phyloP scores from a whole-genome alignment of 179 eudicot genomes.

The Patellifolia procumbens region DNA sequence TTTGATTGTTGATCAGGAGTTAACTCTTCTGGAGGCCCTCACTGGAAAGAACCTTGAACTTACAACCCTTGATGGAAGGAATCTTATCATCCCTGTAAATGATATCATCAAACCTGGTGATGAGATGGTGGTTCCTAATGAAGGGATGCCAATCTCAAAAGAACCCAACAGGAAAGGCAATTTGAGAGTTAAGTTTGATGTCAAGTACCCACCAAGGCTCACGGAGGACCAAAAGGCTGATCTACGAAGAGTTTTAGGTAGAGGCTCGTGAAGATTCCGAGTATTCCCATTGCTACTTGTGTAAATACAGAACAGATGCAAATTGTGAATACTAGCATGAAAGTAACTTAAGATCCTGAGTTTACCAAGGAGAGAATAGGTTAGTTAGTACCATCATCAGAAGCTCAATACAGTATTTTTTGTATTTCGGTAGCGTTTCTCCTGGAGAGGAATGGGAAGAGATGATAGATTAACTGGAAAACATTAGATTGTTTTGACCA shows the following conservation, averaged over 20 bases:
- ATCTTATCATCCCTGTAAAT: constrained; percentile 37
- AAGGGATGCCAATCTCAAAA: constrained; percentile 77
- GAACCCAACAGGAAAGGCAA: constrained; percentile 60
- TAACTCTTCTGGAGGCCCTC: constrained; percentile 62
- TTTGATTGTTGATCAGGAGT: constrained; percentile 50
- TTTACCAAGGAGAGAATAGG: constrained; percentile 25
- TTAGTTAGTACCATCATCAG: constrained; percentile 19
- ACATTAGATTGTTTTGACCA: constrained; percentile 21
- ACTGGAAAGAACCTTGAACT: constrained; percentile 62
- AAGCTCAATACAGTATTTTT: background rate
- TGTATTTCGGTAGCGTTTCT: constrained; percentile 26
- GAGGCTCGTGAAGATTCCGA: constrained; percentile 24
- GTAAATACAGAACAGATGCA: constrained; percentile 37
- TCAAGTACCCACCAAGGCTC: constrained; percentile 60
- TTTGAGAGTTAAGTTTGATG: constrained; percentile 52
- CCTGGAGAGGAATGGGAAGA: constrained; percentile 16
- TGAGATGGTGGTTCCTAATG: constrained; percentile 51
- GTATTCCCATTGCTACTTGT: constrained; percentile 18
- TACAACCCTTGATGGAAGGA: constrained; percentile 57
- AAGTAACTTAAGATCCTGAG: constrained; percentile 25
- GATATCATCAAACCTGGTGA: constrained; percentile 59
- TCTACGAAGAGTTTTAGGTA: constrained; percentile 56
- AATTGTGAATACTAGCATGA: constrained; percentile 41
- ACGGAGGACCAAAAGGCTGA: constrained; percentile 58
- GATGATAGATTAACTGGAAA: constrained; percentile 11